Evolutionary conservation across 352 stramenopile species (phyloP), one percentile per base, ranked within the genome.

Genomic region (Phytophthora kernoviae): DNA sequence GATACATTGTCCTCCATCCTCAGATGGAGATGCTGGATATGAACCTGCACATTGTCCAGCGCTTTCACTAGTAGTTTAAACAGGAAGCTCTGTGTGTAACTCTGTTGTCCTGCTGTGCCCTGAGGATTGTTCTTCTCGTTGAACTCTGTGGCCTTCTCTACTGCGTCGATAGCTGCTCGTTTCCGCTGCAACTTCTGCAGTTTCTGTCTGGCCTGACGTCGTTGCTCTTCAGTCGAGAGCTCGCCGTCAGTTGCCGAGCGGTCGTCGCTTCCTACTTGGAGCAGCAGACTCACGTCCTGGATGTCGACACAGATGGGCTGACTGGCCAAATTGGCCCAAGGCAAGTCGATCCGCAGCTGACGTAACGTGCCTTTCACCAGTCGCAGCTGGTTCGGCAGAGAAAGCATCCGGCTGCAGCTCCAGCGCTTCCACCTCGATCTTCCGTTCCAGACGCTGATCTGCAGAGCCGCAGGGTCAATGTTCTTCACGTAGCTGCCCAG

Each of bases 401-500:
- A 93, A 87, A 7, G 73, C 83, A 32, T 90, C 82, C 2, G 84
- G 83, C 62, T 87, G 79, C 24, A 92, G 67, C 77, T 94, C 85
- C 30, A 94, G 78, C 9, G 84, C 72, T 40, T 92, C 83, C 39
- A 94, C 73, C 71, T 93, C 81, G 58, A 94, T 88, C 75, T 91
- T 84, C 41, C 85, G 53, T 88, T 92, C 85, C 85, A 94, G 10
- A 94, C 78, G 65, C 79, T 90, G 72, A 94, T 91, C 70, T 90
- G 81, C 36, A 94, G 70, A 45, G 83, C 75, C 49, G 88, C 79
- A n/a, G 85, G 81, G 62, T 94, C 85, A 57, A 93, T 90, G 73
- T 94, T 90, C 73, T 93, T 92, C 14, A 94, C 81, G 58, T 94
- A 94, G 57, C 69, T 86, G 34, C 85, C 85, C 44, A 94, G 79